Percentiles rank a stretch among this genome's conserved stretches.
These are phyloP conservation scores for Phoma sp. DNA, from an alignment of 2,329 filamentous ascomycete species.

Conservation along the genomic window DNA sequence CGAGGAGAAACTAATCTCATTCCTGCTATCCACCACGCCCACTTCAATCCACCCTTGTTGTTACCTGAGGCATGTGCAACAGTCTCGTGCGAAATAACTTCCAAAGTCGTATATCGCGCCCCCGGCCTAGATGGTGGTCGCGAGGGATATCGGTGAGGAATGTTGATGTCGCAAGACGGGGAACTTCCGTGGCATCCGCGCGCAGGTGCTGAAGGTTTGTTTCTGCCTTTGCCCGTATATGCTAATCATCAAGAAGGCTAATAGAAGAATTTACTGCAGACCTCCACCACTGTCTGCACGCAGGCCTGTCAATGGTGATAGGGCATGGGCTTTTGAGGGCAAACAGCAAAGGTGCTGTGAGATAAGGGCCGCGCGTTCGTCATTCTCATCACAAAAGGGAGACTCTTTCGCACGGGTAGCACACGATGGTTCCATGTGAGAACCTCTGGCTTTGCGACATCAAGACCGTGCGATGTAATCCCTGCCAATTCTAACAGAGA, in stretches of 20 bases:
- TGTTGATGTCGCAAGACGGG: background rate
- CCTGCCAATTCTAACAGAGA: background rate
- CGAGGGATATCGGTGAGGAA: background rate
- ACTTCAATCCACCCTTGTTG: background rate
- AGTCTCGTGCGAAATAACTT: background rate
- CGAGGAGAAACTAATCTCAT: background rate
- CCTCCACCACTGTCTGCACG: background rate
- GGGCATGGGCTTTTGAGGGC: background rate
- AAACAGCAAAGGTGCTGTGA: background rate
- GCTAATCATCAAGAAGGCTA: no score
- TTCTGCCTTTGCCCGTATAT: no score
- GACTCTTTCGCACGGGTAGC: background rate
- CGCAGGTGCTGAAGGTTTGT: background rate
- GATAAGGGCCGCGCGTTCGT: background rate
- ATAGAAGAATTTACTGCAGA: background rate
- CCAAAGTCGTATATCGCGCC: background rate
- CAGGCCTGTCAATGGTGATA: background rate
- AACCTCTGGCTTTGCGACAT: background rate
- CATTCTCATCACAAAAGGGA: background rate
- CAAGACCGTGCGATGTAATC: background rate
- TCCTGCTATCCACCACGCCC: background rate
- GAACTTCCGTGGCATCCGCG: background rate
- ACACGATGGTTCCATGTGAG: background rate
- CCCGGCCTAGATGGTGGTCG: background rate
- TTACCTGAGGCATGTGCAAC: background rate